Evolutionary conservation across 805 yeast species (phyloP), one percentile per base, ranked within the genome.

Genomic region (Komagataella pastoris): DNA sequence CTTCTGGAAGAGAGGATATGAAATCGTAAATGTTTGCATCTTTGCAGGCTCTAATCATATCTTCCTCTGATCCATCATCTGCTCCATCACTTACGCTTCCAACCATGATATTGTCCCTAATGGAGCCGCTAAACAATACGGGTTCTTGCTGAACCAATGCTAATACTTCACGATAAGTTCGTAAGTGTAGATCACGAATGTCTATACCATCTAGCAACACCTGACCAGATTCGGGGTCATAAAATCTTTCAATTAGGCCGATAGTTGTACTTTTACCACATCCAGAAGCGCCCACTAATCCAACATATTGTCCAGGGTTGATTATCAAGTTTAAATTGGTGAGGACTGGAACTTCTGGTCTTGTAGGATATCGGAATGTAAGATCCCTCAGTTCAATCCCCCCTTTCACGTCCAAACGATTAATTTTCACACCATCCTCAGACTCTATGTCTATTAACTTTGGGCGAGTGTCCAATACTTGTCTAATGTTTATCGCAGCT

Each of bases 181-280:
- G 64, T 1, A 75, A 55, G 51, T 79, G 72, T 47, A 84, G 63
- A 0, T 61, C 59, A 12, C 66, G 63, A 1, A 87, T 67, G 53
- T 80, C 80, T 2, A 58, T 56, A 0, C 76, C 80, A 46, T 72
- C 76, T 6, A 85, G 54, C 8, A 61, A 58, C 2, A 84, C 65
- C 0, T 66, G 51, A 0, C 78, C 74, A 0, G 65, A 56, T 3
- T 65, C 57, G 2, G 72, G 66, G 1, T 62, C 62, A 54, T 80
- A 79, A 1, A 90, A 63, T 49, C 83, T 69, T 2, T 81, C 64
- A 0, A 90, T 56, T 10, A 90, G 57, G 1, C 74, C 69, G 0
- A 80, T 65, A 1, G 91, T 55, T 0, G 98, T 88, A 0, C 97
- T 85, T 64, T 93, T 93, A 0, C 99, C 99, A 12, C 84, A 76